Evolutionary conservation across 306 rosid genomes (phyloP).

Genomic region (Medicago truncatula): DNA sequence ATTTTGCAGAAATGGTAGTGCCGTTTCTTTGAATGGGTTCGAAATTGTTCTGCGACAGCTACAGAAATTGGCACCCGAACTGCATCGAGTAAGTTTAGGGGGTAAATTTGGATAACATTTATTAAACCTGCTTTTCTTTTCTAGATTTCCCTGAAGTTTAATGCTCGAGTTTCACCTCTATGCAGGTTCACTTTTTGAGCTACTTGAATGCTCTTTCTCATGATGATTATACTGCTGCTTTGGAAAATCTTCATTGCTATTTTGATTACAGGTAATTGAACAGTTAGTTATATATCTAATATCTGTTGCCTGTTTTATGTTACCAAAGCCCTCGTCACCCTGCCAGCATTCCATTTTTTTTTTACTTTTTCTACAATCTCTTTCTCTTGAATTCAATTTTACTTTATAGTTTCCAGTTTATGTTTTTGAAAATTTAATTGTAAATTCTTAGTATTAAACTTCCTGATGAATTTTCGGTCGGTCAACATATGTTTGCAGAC

Average conservation of each 20-base stretch:
- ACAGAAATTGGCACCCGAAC: slow-evolving; percentile 91
- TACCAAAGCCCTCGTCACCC: slow-evolving; percentile 12
- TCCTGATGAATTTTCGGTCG: slow-evolving; percentile 23
- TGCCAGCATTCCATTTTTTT: slow-evolving; percentile 12
- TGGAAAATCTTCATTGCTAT: slow-evolving; percentile 91
- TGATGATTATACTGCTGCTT: slow-evolving; percentile 81
- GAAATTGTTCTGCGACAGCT: slow-evolving; percentile 75
- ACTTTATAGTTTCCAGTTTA: not conserved
- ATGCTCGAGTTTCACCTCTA: slow-evolving; percentile 34
- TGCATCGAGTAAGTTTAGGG: slow-evolving; percentile 73
- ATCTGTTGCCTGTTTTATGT: slow-evolving; percentile 6
- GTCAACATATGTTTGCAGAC: slow-evolving; percentile 1
- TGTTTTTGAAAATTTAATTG: slow-evolving; percentile 3
- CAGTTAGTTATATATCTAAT: slow-evolving; percentile 25
- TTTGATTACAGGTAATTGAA: slow-evolving; percentile 87
- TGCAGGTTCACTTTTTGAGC: slow-evolving; percentile 91
- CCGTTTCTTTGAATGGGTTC: slow-evolving; percentile 75
- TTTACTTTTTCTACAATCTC: not conserved
- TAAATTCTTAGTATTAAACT: not conserved
- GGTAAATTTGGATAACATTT: slow-evolving; percentile 5
- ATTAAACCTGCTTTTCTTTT: not conserved
- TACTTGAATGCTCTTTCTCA: slow-evolving; percentile 82
- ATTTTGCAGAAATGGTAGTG: slow-evolving; percentile 69
- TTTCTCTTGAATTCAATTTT: slow-evolving; percentile 12
- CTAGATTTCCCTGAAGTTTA: slow-evolving; percentile 16